Evolutionary conservation across 257 asterid genomes (phyloP), one percentile per base, ranked within the genome.

Genomic region (Solanum pinnatisectum): DNA sequence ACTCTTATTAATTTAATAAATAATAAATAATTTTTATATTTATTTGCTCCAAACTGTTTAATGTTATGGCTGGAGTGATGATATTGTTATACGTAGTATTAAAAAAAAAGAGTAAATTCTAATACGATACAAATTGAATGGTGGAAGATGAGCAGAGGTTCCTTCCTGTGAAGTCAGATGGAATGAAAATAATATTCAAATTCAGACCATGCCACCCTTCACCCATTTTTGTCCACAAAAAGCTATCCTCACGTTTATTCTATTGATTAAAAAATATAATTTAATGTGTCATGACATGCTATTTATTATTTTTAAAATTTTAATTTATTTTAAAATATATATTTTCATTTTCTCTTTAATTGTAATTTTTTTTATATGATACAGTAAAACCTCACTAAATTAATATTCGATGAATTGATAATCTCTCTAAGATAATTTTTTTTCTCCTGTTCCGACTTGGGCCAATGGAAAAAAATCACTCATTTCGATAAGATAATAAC

Each of bases 171-270:
- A 30, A 25, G 39, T 79, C 84, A 78, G 16, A 77, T 11, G 22
- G 20, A 6, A 37, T 23, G 20, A 76, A 39, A 39, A 0, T 14
- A 10, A 22, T 20, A 73, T 73, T 35, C 44, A 74, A 74, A 74
- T 37, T 0, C 10, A 37, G 52, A 22, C 83, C 52, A 11, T n/a
- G 18, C 56, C 83, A 37, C 67, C 2, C 3, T n/a, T 27, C 40
- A 15, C 32, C 14, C n/a, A 78, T 40, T 63, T 90, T 88, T 83
- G 91, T 90, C 94, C 94, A 89, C 96, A 88, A 42, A 93, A 59
- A 12, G 89, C 91, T 92, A 83, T 87, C 91, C 88, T 82, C 91
- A 84, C 77, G 88, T 88, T 27, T 35, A 65, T 88, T 39, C 1
- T 4, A 18, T 20, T 67, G 3, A 63, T 63, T 59, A 7, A 20